These are phyloP conservation scores for Bonia amplexicaulis DNA, from an alignment of 176 grass and related monocot species.

Conservation along the genomic window DNA sequence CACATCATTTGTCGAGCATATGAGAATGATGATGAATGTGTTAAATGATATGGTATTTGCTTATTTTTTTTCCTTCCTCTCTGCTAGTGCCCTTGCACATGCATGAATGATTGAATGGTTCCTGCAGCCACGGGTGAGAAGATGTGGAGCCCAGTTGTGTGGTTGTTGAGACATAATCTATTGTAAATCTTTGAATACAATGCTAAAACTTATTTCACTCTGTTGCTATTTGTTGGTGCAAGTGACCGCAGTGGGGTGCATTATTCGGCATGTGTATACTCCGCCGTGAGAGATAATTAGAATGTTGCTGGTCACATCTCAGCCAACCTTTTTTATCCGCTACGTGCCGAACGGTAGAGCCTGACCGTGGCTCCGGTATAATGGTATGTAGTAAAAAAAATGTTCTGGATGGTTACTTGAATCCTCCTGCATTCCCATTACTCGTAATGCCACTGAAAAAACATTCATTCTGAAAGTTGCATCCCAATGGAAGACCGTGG, in stretches of 20 bases:
- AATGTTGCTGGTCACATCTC: too few relatives aligned
- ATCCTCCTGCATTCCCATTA: too few relatives aligned
- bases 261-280: neutral
- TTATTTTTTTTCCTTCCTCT: neutral
- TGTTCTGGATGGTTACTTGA: too few relatives aligned
- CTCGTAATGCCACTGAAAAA: too few relatives aligned
- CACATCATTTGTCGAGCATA: slow-evolving; percentile 41
- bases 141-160: neutral
- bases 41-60: slow-evolving; percentile 18
- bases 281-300: neutral
- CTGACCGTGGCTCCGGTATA: too few relatives aligned
- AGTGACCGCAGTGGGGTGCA: neutral
- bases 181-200: neutral
- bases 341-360: too few relatives aligned
- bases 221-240: neutral
- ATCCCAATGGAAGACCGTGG: neutral
- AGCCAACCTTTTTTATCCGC: too few relatives aligned
- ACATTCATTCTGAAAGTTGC: too few relatives aligned
- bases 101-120: neutral
- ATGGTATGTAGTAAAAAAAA: too few relatives aligned
- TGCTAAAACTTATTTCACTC: neutral
- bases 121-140: neutral
- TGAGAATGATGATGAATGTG: slow-evolving; percentile 27
- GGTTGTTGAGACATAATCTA: neutral
- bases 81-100: neutral